Evolutionary conservation across 2,329 filamentous ascomycete genomes (phyloP), one percentile per base, ranked within the genome.

Genomic region (Pseudogymnoascus pannorum): DNA sequence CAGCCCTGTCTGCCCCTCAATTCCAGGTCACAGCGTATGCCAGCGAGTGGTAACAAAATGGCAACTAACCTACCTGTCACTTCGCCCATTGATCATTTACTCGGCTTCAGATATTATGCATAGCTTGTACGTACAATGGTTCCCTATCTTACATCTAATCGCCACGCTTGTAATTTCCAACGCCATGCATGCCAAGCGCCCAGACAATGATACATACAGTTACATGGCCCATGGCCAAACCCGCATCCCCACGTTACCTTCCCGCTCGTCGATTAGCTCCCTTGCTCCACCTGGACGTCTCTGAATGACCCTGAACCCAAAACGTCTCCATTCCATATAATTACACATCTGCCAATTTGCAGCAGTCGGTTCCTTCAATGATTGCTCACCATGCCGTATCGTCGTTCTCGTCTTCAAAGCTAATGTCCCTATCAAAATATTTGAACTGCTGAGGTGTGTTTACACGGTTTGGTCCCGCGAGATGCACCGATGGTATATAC

Each of bases 181-280:
- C 48, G 26, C 24, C 26, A 54, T 31, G 48, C 48, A 54, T 31
- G 48, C 48, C 48, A 54, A 54, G 48, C 48, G 48, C 48, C 48
- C 26, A 31, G 26, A 18, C 9, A 31, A 54, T 54, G 26, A 24
- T 54, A 54, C 48, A 54, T 54, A 31, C 2, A 18, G 48, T 54
- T 54, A 54, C 48, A 54, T 9, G 26, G 48, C 24, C 24, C 48
- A 31, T 54, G 48, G 48, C 48, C 48, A 54, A 54, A 54, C 48
- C 48, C 48, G 48, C 48, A 54, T 54, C 48, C 48, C 48, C 48
- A 54, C 48, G 48, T 54, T 31, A 54, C 20, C 48, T 54, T 54
- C 48, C 48, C 48, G 48, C 48, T 54, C 48, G n/a, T 31, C 48
- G 48, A 18, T 18, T 54, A 54, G 48, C 48, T 54, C 48, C 48